Conservation (phyloP, 2,329 filamentous ascomycete genomes). For the Elsinoe batatas region DNA sequence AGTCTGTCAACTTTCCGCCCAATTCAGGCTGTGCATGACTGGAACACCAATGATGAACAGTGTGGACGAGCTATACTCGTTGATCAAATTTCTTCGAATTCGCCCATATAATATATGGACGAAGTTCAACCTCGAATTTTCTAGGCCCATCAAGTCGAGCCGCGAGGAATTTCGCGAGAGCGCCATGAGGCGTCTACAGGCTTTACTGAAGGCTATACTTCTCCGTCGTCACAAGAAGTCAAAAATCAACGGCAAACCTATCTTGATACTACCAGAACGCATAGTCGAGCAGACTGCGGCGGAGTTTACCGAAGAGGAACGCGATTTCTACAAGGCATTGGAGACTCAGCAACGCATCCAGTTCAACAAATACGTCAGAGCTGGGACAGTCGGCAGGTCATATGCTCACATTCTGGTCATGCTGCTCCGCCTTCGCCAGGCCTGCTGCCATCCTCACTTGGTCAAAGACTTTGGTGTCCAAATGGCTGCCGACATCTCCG, state of each 20-base stretch:
- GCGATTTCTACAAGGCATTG: constrained; percentile 53
- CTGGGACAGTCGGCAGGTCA: constrained; percentile 56
- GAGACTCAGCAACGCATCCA: constrained; percentile 57
- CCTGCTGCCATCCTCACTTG: constrained; percentile 66
- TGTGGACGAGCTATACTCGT: constrained; percentile 64
- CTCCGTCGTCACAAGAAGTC: constrained; percentile 75
- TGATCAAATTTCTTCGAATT: constrained; percentile 69
- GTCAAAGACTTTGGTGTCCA: constrained; percentile 55
- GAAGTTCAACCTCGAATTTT: constrained; percentile 52
- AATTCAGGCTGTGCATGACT: constrained; percentile 63
- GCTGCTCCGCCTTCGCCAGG: constrained; percentile 68
- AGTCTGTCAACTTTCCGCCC: constrained; percentile 48
- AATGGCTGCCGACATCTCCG: constrained; percentile 37
- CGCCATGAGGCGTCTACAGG: constrained; percentile 63
- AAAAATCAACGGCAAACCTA: constrained; percentile 67
- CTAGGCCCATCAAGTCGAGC: constrained; percentile 40
- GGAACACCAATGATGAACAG: constrained; percentile 87
- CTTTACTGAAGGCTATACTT: constrained; percentile 68
- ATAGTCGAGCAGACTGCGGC: constrained; percentile 52
- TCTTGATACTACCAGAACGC: constrained; percentile 57
- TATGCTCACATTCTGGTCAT: constrained; percentile 76
- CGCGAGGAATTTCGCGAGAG: constrained; percentile 22
- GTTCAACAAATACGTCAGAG: constrained; percentile 68
- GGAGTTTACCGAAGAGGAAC: constrained; percentile 57
- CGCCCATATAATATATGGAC: constrained; percentile 59